phyloP scores from a whole-genome alignment of 345 rosid genomes.

The Reutealis trisperma region DNA sequence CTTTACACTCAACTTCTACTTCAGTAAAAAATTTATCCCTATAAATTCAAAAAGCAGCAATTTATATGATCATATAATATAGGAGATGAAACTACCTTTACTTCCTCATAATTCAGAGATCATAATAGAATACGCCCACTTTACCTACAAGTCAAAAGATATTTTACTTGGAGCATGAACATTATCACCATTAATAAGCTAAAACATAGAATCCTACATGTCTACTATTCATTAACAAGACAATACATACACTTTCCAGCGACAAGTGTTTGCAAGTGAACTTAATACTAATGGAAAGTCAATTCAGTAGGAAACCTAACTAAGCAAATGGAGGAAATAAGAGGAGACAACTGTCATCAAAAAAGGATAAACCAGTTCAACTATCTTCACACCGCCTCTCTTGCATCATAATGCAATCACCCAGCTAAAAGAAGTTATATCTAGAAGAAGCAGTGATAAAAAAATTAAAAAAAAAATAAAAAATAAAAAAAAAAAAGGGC shows the following conservation, averaged over 20 bases:
- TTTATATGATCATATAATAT: slow-evolving; percentile 30
- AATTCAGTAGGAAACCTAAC: background rate
- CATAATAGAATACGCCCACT: slow-evolving; percentile 93
- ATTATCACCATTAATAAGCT: slow-evolving; percentile 57
- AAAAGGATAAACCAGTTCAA: background rate
- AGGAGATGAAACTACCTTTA: slow-evolving; percentile 92
- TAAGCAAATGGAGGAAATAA: background rate
- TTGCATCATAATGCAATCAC: background rate
- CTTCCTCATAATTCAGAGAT: slow-evolving; percentile 98
- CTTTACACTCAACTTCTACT: slow-evolving; percentile 11
- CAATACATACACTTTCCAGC: slow-evolving; percentile 20
- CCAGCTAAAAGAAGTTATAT: background rate
- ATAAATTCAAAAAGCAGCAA: slow-evolving; percentile 33
- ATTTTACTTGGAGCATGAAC: slow-evolving; percentile 79
- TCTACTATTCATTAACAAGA: slow-evolving; percentile 31
- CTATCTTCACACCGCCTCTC: slow-evolving; percentile 6
- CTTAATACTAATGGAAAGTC: background rate
- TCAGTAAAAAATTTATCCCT: slow-evolving; percentile 17
- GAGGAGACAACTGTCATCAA: background rate
- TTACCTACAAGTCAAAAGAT: slow-evolving; percentile 99
- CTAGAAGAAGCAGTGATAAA: background rate
- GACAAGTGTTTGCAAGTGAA: slow-evolving; percentile 10
- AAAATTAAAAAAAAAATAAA: background rate
- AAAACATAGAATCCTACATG: slow-evolving; percentile 38
- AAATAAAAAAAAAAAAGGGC: no score